Evolutionary conservation across 2,329 filamentous ascomycete species (phyloP), one percentile per base, ranked within the genome.

Genomic region (Calonectria multiphialidica): DNA sequence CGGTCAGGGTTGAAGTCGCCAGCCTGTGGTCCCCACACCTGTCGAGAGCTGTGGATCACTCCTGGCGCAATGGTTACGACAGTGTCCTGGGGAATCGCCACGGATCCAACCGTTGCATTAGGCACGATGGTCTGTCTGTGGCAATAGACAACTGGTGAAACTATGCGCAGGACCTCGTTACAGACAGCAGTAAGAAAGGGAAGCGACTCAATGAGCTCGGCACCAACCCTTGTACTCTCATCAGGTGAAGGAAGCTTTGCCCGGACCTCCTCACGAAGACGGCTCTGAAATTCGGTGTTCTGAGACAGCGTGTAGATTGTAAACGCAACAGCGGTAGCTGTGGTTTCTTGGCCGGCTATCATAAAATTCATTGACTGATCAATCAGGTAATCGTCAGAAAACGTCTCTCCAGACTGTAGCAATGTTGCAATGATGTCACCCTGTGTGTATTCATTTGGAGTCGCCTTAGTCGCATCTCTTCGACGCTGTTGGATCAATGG

Each of bases 351-450:
- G 18, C 66, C 66, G 7, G 66, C 66, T 9, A 68, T 44, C 66
- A 68, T 62, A 33, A 68, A 62, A 35, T 68, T 23, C 55, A 68
- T 62, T 23, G 66, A 68, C 55, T 68, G 66, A 13, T 68, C 71
- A 42, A 72, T 67, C 53, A 70, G n/a, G 62, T 72, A 72, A 23
- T 72, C 67, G 40, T 72, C 71, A 5, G 71, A 67, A 35, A 72
- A 72, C 3, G 55, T 62, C 42, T 66, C 67, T 18, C 71, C 71
- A 6, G 71, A 72, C 35, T 64, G 71, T n/a, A 72, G 67, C 55
- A 72, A 50, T n/a, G 71, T 72, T 55, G 71, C 67, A 16, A 72
- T 72, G 18, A 72, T 57, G 37, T 72, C 71, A 5, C 71, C 71
- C 15, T 67, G 71, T 21, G 66, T 23, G 62, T 70, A 72, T n/a